These are phyloP conservation scores for Teratosphaeria gauchensis DNA, from an alignment of 2,329 filamentous ascomycete genomes.

Conservation along the genomic window DNA sequence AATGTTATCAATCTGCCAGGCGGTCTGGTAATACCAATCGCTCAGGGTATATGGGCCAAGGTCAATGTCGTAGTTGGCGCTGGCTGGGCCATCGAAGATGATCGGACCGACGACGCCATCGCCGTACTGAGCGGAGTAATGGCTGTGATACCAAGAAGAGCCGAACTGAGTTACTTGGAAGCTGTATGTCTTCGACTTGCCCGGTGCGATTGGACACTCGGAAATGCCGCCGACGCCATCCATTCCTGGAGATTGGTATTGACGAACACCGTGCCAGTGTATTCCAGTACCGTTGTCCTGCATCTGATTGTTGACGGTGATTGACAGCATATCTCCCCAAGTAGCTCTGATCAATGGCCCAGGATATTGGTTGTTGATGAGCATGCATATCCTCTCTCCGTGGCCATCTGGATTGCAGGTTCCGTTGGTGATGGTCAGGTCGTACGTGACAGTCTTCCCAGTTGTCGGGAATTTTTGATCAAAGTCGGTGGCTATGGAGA, in stretches of 20 bases:
- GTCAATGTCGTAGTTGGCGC: conserved; percentile 28
- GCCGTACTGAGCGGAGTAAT: conserved; percentile 32
- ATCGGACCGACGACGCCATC: conserved; percentile 31
- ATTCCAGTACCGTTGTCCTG: conserved; percentile 40
- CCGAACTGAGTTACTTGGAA: conserved; percentile 33
- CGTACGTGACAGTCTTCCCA: conserved; percentile 28
- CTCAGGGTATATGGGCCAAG: conserved; percentile 11
- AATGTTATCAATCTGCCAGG: conserved; percentile 20
- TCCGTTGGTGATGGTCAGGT: conserved; percentile 23
- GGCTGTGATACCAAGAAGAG: conserved; percentile 32
- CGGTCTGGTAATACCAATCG: conserved; percentile 18
- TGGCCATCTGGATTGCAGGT: conserved; percentile 33
- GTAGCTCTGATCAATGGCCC: conserved; percentile 50
- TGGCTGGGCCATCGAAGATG: conserved; percentile 31
- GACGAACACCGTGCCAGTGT: conserved; percentile 42
- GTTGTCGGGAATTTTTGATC: conserved; percentile 34
- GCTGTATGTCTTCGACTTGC: conserved; percentile 33
- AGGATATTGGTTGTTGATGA: conserved; percentile 57
- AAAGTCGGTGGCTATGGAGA: conserved; percentile 36
- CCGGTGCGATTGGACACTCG: conserved; percentile 37
- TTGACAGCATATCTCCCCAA: conserved; percentile 28
- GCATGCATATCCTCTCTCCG: conserved; percentile 23
- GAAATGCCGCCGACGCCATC: conserved; percentile 43
- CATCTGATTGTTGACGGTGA: conserved; percentile 30
- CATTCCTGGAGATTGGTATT: conserved; percentile 44